Percentiles rank a stretch among this genome's conserved stretches.
Evolutionary conservation across 2,329 filamentous ascomycete species (phyloP).

Genomic region (Paraconiothyrium sp.): DNA sequence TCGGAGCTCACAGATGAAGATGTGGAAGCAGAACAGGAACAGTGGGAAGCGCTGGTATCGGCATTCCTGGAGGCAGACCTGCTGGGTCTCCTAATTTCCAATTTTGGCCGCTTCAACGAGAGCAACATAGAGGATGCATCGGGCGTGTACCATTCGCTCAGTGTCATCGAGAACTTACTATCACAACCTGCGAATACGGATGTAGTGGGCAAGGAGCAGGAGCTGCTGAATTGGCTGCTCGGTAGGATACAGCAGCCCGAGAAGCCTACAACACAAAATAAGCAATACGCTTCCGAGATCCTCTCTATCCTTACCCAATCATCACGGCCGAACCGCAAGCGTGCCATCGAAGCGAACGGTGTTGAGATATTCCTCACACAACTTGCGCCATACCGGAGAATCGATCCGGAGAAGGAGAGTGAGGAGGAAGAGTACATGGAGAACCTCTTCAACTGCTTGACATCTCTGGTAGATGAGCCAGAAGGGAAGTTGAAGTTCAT

Average conservation of each 20-base stretch:
- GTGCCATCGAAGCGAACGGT: constrained; percentile 72
- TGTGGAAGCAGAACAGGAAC: constrained; percentile 78
- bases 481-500: constrained; percentile 82
- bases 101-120: constrained; percentile 83
- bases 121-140: constrained; percentile 74
- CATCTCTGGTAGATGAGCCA: constrained; percentile 79
- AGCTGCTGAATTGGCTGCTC: constrained; percentile 80
- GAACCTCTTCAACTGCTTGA: constrained; percentile 88
- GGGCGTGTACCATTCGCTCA: constrained; percentile 86
- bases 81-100: constrained; percentile 77
- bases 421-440: constrained; percentile 96
- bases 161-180: constrained; percentile 85
- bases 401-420: constrained; percentile 83
- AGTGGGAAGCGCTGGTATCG: constrained; percentile 80
- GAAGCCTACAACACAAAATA: constrained; percentile 80
- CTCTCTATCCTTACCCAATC: constrained; percentile 88
- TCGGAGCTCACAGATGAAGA: constrained; percentile 94
- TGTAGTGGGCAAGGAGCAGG: constrained; percentile 73
- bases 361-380: constrained; percentile 84
- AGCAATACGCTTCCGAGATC: constrained; percentile 92
- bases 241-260: constrained; percentile 76
- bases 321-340: constrained; percentile 70
- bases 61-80: constrained; percentile 72
- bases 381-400: constrained; percentile 82
- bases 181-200: constrained; percentile 75